Conservation (phyloP, 1,139 yeast genomes). For the Pichia sp. region DNA sequence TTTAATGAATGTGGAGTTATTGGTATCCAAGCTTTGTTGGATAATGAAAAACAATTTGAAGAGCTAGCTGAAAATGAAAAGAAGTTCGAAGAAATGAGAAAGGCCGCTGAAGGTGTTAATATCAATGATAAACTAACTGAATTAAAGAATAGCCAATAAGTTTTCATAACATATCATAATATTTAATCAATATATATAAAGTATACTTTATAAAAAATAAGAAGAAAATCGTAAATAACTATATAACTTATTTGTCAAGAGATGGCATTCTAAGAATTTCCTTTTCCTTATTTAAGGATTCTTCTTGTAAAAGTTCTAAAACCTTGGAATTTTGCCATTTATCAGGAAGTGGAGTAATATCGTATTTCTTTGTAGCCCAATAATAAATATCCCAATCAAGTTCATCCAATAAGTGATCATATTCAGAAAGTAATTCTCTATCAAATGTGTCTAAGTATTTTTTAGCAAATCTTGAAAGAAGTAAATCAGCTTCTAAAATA, state of each 20-base stretch:
- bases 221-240: neutral
- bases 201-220: neutral
- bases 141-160: neutral
- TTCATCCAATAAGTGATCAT: constrained; percentile 79
- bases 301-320: constrained; percentile 60
- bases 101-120: constrained; percentile 14
- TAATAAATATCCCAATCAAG: constrained; percentile 98
- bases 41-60: constrained; percentile 65
- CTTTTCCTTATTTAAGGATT: constrained; percentile 65
- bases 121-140: constrained; percentile 8
- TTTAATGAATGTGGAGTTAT: constrained; percentile 81
- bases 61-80: constrained; percentile 41
- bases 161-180: neutral
- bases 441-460: constrained; percentile 54
- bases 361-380: constrained; percentile 87
- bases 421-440: constrained; percentile 72
- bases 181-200: neutral
- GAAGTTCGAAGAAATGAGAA: constrained; percentile 11
- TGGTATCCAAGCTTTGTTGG: constrained; percentile 70
- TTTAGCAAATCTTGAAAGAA: constrained; percentile 81
- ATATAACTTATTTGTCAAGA: neutral
- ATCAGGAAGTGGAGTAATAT: constrained; percentile 79
- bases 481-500: constrained; percentile 83
- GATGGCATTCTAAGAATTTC: constrained; percentile 84
- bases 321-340: constrained; percentile 68